These are phyloP conservation scores for Candida pseudoviswanathii DNA, from an alignment of 1,139 yeast genomes.

Conservation along the genomic window DNA sequence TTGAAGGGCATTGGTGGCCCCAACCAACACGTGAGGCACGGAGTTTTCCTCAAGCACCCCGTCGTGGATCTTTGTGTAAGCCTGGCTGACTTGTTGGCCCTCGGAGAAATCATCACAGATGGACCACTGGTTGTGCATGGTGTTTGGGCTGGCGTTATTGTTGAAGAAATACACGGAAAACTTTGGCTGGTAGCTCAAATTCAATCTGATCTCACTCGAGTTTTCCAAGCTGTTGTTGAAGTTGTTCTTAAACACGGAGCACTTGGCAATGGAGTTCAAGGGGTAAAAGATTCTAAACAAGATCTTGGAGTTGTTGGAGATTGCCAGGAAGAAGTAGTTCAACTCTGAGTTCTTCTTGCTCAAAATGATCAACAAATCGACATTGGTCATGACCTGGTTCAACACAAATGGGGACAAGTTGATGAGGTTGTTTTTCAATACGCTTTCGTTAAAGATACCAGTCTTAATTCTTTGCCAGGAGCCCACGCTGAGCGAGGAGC, in stretches of 20 bases:
- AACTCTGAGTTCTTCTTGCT: conserved; percentile 70
- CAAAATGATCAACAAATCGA: conserved; percentile 66
- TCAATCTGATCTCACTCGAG: conserved; percentile 52
- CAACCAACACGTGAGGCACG: conserved; percentile 58
- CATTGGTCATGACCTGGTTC: conserved; percentile 61
- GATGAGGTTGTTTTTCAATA: conserved; percentile 46
- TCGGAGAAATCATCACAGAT: conserved; percentile 83
- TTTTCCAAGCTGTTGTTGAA: conserved; percentile 14
- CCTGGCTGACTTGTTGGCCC: conserved; percentile 75
- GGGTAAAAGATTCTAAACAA: conserved; percentile 74
- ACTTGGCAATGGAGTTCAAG: conserved; percentile 44
- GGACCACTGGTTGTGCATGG: conserved; percentile 71
- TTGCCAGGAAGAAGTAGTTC: conserved; percentile 73
- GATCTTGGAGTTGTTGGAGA: conserved; percentile 65
- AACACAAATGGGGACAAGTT: conserved; percentile 69
- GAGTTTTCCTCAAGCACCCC: conserved; percentile 36
- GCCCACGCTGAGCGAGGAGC: conserved; percentile 69
- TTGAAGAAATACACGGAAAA: conserved; percentile 72
- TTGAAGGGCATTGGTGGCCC: conserved; percentile 52
- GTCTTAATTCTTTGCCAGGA: conserved; percentile 77
- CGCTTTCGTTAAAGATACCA: conserved; percentile 51
- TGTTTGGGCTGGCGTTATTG: conserved; percentile 35
- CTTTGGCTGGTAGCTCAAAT: conserved; percentile 63
- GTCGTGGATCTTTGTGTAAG: conserved; percentile 44
- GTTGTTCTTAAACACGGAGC: conserved; percentile 52